phyloP scores from a whole-genome alignment of 2,329 filamentous ascomycete species.

The Arthroderma sp. region DNA sequence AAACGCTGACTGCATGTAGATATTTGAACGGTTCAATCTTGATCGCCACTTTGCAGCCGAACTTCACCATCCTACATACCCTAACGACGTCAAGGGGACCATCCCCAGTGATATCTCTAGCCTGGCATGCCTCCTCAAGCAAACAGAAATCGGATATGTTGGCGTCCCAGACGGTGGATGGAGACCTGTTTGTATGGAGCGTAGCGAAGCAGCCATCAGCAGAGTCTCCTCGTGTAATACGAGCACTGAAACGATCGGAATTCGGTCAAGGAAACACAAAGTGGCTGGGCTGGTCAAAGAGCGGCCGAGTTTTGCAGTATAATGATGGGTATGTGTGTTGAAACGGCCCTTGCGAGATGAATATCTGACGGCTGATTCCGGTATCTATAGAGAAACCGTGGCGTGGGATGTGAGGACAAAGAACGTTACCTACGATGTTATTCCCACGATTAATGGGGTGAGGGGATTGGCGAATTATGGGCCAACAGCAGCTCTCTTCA shows the following conservation, averaged over 20 bases:
- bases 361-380: not conserved
- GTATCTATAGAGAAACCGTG: slow-evolving; percentile 57
- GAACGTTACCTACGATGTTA: slow-evolving; percentile 76
- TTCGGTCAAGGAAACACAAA: slow-evolving; percentile 62
- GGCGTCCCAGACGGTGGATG: slow-evolving; percentile 80
- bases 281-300: slow-evolving; percentile 98
- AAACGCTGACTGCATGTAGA: slow-evolving; percentile 33
- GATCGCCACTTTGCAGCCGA: slow-evolving; percentile 75
- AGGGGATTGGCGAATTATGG: slow-evolving; percentile 78
- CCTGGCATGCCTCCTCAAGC: slow-evolving; percentile 93
- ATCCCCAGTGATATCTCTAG: slow-evolving; percentile 72
- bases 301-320: slow-evolving; percentile 86
- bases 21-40: slow-evolving; percentile 92
- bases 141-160: slow-evolving; percentile 98
- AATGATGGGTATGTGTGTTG: slow-evolving; percentile 61
- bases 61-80: slow-evolving; percentile 89
- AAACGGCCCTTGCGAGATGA: not conserved
- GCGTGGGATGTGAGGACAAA: slow-evolving; percentile 99
- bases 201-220: slow-evolving; percentile 64
- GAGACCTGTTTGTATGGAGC: slow-evolving; percentile 92
- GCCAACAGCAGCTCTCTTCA: slow-evolving; percentile 82
- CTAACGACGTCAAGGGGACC: slow-evolving; percentile 71
- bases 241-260: slow-evolving; percentile 70
- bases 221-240: slow-evolving; percentile 75
- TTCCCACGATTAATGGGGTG: slow-evolving; percentile 73